Evolutionary conservation across 2,329 filamentous ascomycete species (phyloP).

Genomic region (Akanthomyces lecanii): DNA sequence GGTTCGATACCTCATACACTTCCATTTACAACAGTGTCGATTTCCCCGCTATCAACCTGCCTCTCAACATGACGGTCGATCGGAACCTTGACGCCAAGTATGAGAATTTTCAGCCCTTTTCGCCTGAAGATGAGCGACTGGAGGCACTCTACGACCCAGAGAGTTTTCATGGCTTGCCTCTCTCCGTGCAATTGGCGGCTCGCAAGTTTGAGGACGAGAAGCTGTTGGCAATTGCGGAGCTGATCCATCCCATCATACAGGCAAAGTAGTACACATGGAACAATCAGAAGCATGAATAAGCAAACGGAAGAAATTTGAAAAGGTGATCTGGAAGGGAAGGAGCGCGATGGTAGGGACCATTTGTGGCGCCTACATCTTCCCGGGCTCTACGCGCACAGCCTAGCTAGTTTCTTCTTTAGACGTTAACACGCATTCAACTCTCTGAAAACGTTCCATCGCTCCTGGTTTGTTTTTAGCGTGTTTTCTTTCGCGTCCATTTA

Average conservation of each 20-base stretch:
- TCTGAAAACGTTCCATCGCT: too few relatives aligned
- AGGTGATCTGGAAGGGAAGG: too few relatives aligned
- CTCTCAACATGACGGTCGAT: slow-evolving; percentile 2
- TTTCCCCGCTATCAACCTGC: not conserved
- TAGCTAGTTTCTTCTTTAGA: too few relatives aligned
- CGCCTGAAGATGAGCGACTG: not conserved
- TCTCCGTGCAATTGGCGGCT: slow-evolving; percentile 16
- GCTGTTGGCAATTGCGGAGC: slow-evolving; percentile 18
- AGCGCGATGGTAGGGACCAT: too few relatives aligned
- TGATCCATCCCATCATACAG: slow-evolving; percentile 1
- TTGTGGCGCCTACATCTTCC: too few relatives aligned
- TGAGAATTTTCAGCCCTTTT: not conserved
- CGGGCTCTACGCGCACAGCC: too few relatives aligned
- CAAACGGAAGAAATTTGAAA: too few relatives aligned
- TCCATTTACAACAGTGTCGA: slow-evolving; percentile 2
- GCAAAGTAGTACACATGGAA: too few relatives aligned
- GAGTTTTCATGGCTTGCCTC: slow-evolving; percentile 18
- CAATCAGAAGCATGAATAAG: too few relatives aligned
- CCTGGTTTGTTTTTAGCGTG: too few relatives aligned
- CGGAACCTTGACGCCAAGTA: not conserved
- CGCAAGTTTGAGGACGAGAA: slow-evolving; percentile 19
- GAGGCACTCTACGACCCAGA: slow-evolving; percentile 16
- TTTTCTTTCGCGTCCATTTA: too few relatives aligned
- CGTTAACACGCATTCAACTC: too few relatives aligned
- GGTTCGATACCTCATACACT: not conserved